Evolutionary conservation across 306 rosid genomes (phyloP), one percentile per base, ranked within the genome.

Genomic region (Glycyrrhiza uralensis): DNA sequence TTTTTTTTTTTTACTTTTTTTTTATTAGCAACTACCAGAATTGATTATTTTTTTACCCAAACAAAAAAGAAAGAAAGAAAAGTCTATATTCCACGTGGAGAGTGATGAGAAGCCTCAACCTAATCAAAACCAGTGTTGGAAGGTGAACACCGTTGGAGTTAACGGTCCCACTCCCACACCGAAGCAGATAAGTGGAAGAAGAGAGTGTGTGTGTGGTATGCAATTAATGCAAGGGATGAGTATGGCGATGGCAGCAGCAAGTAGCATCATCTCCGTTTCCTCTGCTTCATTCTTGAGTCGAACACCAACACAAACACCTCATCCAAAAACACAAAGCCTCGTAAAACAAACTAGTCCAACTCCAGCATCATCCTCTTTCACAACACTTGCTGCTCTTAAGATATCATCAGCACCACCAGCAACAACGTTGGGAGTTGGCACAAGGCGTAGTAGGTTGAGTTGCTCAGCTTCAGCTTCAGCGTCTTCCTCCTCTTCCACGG

Each of bases 381-480:
- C 80, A 18, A 22, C 81, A 39, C 7, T 45, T 47, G 6, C 74
- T 24, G 7, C 78, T 51, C 52, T 57, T 19, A 81, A 47, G 72
- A 71, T 79, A 32, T 75, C 84, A 32, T 30, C 79, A 26, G 59
- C 58, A 46, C 51, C 59, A 66, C 2, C 28, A 52, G 22, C 65
- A 68, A 11, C 72, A 12, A 32, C 61, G 14, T 19, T 68, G 15
- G 45, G 60, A 67, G 0, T 33, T 41, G 7, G 19, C 18, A 75
- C 35, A 52, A 64, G 66, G n/a, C 38, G 68, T 11, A 83, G 68
- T 11, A 83, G 81, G 56, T 65, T 86, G 82, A 75, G 66, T 79
- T 91, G 91, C 67, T 75, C 87, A 19, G 88, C 91, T 17, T 79
- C 96, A n/a, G 77, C 85, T 0, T 64, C 89, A 45, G 76, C 93